Evolutionary conservation across 768 basidiomycete species (phyloP), one percentile per base, ranked within the genome.

Genomic region (Paxillus rubicundulus): DNA sequence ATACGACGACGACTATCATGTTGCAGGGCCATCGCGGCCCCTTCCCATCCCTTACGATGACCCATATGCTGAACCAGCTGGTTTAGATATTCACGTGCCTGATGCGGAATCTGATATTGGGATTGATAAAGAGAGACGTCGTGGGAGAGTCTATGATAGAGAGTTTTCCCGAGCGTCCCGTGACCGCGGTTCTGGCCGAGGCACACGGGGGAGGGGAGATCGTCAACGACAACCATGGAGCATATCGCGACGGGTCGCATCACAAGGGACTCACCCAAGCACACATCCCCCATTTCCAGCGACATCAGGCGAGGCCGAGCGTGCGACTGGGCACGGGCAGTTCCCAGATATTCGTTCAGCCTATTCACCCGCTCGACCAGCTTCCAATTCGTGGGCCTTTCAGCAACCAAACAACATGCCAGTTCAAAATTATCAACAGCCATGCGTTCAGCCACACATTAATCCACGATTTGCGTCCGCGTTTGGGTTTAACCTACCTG

Each of bases 31-130:
- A 9, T 79, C 81, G 13, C 80, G 88, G 47, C 86, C 87, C 20
- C 61, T 77, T 14, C 89, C 89, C 5, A 71, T 81, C 34, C 86
- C 89, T 24, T 92, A 91, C 61, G 87, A 91, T 52, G 89, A 92
- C 58, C 89, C 89, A 9, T 90, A 90, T 63, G 75, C 82, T 17
- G 81, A 84, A 27, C 62, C 64, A 32, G 76, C 75, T 45, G 67
- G 63, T 38, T 63, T 62, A 52, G 66, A 68, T 40, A 24, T 40
- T 40, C 41, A 28, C 24, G 40, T 37, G 30, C 47, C 21, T 10
- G 20, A 16, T 18, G n/a, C 17, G 41, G 55, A 50, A 44, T 34
- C 32, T 17, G 43, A 43, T 41, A 5, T 3, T 37, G 45, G 56
- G 45, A 36, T 18, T 20, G 30, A 67, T 9, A 50, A 62, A 37